Base-by-base conservation (phyloP, 2,329 filamentous ascomycete species). In the Westerdykella sp. region DNA sequence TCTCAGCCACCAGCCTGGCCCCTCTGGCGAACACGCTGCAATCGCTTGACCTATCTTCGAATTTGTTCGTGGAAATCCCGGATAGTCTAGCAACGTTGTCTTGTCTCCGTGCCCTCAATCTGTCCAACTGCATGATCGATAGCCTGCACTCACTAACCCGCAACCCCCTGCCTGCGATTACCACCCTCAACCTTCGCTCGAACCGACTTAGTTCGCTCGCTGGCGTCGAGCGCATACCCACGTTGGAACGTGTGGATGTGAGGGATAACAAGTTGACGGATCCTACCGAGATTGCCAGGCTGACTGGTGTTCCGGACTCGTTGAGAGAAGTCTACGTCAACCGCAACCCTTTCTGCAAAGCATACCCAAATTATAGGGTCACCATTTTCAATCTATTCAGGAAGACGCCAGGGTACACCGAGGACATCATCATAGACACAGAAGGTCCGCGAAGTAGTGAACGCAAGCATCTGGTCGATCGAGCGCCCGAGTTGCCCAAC, bases 101-200 rank as follows among this genome's bases (percentile, higher is more conserved):
- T 15, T 84, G 88, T 22, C 77, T 98, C n/a, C 83, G 90, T 51
- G 90, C 93, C 18, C 73, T 98, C 42, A 97, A 98, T 59, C 75
- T 98, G 21, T 95, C 91, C 4, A 86, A 95, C 59, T 97, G 91
- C 75, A 96, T 97, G 90, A 97, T 98, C 50, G 87, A 91, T 55
- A 93, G 89, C 13, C 75, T 98, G 43, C 86, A 94, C 57, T 95
- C 91, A 2, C 74, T 98, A 34, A 83, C 83, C 2, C 82, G 85
- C 50, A 93, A 85, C 57, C 88, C 93, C 11, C 76, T 98, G 5
- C 91, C 93, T 22, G 91, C 93, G 15, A 95, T 98, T 49, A 94
- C 87, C 1, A 90, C 90, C 1, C 74, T 98, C 44, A 97, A 97
- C 59, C 78, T 98, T 43, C 83, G 91, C 44, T 87, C 81, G 39